phyloP scores from a whole-genome alignment of 2,329 filamentous ascomycete species.

The Botryotinia convoluta region DNA sequence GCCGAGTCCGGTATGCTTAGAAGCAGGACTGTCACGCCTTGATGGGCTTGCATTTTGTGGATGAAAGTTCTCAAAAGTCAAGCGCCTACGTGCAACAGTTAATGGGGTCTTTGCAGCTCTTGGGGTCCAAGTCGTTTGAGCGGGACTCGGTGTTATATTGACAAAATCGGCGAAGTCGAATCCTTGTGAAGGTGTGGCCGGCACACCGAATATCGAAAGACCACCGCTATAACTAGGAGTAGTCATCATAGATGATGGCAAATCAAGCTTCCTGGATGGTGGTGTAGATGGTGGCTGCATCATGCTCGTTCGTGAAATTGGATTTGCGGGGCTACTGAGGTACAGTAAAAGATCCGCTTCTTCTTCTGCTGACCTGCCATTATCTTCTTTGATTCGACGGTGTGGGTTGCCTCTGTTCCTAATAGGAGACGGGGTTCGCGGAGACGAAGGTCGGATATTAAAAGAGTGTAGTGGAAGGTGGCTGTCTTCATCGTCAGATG shows the following conservation, averaged over 20 bases:
- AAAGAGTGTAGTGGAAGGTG: constrained; percentile 76
- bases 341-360: constrained; percentile 80
- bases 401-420: constrained; percentile 50
- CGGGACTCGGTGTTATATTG: constrained; percentile 94
- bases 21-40: constrained; percentile 28
- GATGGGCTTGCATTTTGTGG: constrained; percentile 28
- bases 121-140: constrained; percentile 72
- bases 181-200: constrained; percentile 74
- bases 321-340: constrained; percentile 78
- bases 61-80: constrained; percentile 35
- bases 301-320: constrained; percentile 53
- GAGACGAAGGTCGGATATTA: constrained; percentile 74
- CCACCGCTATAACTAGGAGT: constrained; percentile 69
- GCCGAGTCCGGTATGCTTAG: constrained; percentile 52
- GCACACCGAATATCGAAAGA: constrained; percentile 62
- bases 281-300: constrained; percentile 76
- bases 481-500: constrained; percentile 79
- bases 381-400: constrained; percentile 50
- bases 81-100: constrained; percentile 31
- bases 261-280: constrained; percentile 65
- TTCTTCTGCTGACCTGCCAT: constrained; percentile 67
- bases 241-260: constrained; percentile 86
- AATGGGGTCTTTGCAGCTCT: constrained; percentile 34
- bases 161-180: constrained; percentile 98
- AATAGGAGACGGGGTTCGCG: constrained; percentile 73